Conservation (phyloP, 2,329 filamentous ascomycete genomes). For the Eutypa lata region DNA sequence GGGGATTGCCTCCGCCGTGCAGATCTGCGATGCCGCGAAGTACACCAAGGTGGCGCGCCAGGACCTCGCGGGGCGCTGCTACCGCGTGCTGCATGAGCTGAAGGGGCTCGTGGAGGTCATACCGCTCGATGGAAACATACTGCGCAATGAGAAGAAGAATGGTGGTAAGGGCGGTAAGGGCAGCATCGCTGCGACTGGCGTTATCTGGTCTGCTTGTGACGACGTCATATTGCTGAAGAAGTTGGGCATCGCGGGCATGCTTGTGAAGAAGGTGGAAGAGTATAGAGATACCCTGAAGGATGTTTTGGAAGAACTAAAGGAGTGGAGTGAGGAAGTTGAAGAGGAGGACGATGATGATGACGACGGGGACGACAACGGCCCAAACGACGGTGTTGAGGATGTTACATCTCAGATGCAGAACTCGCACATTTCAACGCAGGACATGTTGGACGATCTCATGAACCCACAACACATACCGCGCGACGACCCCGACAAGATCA, state of each 20-base stretch:
- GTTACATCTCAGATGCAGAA: constrained; percentile 28
- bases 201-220: constrained; percentile 84
- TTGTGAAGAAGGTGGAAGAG: constrained; percentile 69
- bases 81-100: constrained; percentile 62
- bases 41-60: constrained; percentile 63
- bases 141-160: constrained; percentile 45
- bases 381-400: constrained; percentile 36
- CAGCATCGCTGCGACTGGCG: constrained; percentile 65
- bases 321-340: constrained; percentile 75
- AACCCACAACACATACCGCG: constrained; percentile 59
- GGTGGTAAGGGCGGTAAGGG: constrained; percentile 44
- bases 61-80: constrained; percentile 60
- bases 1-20: constrained; percentile 67
- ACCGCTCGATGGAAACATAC: constrained; percentile 52
- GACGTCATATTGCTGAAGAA: constrained; percentile 60
- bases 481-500: constrained; percentile 61
- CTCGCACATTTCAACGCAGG: constrained; percentile 44
- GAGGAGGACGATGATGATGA: constrained; percentile 57
- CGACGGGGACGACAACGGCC: constrained; percentile 33
- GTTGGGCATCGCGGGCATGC: constrained; percentile 66
- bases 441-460: constrained; percentile 67
- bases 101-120: constrained; percentile 58
- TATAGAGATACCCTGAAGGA: constrained; percentile 76
- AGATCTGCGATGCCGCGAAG: constrained; percentile 57
- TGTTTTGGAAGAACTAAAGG: constrained; percentile 79